Base-by-base conservation (phyloP, 176 grass and related monocot species). In the Chrysopogon serrulatus region DNA sequence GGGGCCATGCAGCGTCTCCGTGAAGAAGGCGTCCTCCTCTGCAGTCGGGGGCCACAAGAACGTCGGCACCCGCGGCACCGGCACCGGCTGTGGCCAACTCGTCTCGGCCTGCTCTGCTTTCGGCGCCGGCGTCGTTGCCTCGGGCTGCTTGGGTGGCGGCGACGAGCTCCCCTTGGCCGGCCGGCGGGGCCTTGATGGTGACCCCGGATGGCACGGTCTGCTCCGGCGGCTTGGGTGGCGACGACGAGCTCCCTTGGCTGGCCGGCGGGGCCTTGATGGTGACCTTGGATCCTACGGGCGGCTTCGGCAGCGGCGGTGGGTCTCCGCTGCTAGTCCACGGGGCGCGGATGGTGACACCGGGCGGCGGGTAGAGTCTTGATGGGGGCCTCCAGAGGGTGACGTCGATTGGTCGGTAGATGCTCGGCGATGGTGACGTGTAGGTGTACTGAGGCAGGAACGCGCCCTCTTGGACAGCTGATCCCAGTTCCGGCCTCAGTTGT, bases 11-110 rank as follows among this genome's bases (percentile, higher is more conserved):
- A 89, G 82, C 30, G 0, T 12, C 14, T 39, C 26, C 39, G 5
- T 33, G 69, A 89, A 33, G 66, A 8, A 5, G 60, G 61, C n/a
- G 4, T 47, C 41, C n/a, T 75, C 30, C 70, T 49, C 87, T 2
- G 65, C n/a, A 48, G 23, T 80, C 60, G 66, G 87, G 39, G 76
- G 81, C 81, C 87, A 88, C 21, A 2, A 0, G 45, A 84, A 79
- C 27, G 54, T 8, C n/a, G 11, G 4, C 14, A 44, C 43, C 11
- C 13, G 43, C 13, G n/a, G n/a, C n/a, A n/a, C n/a, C n/a, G n/a
- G n/a, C n/a, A n/a, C n/a, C n/a, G n/a, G n/a, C n/a, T n/a, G n/a
- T n/a, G n/a, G n/a, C n/a, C n/a, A n/a, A n/a, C 18, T 10, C 19
- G 66, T 5, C 19, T 4, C 39, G 0, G 74, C 37, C 64, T 23